Base-by-base conservation (phyloP, 495 filamentous ascomycete species). In the Penicillium macrosclerotiorum region DNA sequence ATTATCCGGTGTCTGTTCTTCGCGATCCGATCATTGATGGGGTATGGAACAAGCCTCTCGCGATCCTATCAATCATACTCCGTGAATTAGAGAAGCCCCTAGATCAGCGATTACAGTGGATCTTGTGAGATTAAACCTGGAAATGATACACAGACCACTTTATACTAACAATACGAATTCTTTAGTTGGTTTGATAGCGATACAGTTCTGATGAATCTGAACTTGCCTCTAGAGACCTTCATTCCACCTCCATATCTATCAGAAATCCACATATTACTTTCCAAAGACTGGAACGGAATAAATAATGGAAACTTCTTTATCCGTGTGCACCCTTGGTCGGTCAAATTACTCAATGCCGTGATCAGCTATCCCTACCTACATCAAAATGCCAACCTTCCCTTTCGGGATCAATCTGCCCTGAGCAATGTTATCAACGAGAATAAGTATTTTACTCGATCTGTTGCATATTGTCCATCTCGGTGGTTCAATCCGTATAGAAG, bases 241-340 rank as follows among this genome's bases (percentile, higher is more conserved):
- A 60, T 79, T 6, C 78, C 78, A 5, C 76, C 77, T 1, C 40
- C 60, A 8, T 52, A 71, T 27, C 66, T 74, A 47, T 43, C 62
- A 5, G 55, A 75, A 41, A 57, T 76, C 30, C 61, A 79, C 51
- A 36, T 79, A 1, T 44, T 82, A 8, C 67, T 73, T 19, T 64
- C 65, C 1, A 61, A 75, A 42, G 77, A 82, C 64, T 69, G 65
- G 63, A 73, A 80, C 52, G 76, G 78, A 1, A 64, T 80, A 24
- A 82, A 82, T 59, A 75, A 75, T 43, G 77, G 78, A 17, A 67
- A 74, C 18, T 82, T 82, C 51, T 63, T 71, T 4, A 53, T 80
- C 36, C 67, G 73, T 22, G 71, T 79, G 11, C 61, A 64, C 37
- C 52, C 57, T 12, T 80, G 77, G 76, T 66, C 68, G 5, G 65